Evolutionary conservation across 1,139 yeast species (phyloP).

Genomic region (Yarrowia galli): DNA sequence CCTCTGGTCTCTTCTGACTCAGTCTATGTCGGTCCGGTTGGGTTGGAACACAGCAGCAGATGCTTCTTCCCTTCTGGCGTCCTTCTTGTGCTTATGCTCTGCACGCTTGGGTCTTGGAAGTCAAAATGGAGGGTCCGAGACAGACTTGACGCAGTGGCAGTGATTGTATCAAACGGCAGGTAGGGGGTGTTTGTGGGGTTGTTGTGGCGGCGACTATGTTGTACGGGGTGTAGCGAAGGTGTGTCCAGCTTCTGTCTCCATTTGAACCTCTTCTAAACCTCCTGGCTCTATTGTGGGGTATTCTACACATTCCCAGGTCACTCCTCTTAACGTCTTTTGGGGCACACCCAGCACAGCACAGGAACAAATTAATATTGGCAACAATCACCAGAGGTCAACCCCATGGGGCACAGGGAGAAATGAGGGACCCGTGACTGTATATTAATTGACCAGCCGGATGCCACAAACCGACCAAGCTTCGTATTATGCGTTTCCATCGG

Average conservation of each 20-base stretch:
- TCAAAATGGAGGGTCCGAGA: constrained; percentile 31
- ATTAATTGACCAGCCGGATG: too few relatives aligned
- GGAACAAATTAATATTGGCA: neutral
- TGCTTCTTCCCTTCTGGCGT: constrained; percentile 30
- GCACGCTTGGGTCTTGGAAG: constrained; percentile 33
- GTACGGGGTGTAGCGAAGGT: too few relatives aligned
- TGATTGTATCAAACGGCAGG: constrained; percentile 2
- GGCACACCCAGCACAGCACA: constrained; percentile 2
- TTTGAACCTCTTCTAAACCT: too few relatives aligned
- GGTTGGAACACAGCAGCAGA: neutral
- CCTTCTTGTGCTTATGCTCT: constrained; percentile 32
- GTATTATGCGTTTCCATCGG: too few relatives aligned
- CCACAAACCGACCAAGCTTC: too few relatives aligned
- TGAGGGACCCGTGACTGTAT: too few relatives aligned
- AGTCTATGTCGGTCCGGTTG: too few relatives aligned
- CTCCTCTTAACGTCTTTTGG: neutral
- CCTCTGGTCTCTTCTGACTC: too few relatives aligned
- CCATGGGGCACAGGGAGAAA: neutral
- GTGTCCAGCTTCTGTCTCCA: too few relatives aligned
- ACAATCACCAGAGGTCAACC: too few relatives aligned
- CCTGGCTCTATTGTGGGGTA: neutral
- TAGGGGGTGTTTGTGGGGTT: neutral
- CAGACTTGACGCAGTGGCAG: constrained; percentile 25
- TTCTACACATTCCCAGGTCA: neutral
- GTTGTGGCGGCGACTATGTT: too few relatives aligned